Conservation (phyloP, 2,329 filamentous ascomycete genomes). For the Exophiala sideris region DNA sequence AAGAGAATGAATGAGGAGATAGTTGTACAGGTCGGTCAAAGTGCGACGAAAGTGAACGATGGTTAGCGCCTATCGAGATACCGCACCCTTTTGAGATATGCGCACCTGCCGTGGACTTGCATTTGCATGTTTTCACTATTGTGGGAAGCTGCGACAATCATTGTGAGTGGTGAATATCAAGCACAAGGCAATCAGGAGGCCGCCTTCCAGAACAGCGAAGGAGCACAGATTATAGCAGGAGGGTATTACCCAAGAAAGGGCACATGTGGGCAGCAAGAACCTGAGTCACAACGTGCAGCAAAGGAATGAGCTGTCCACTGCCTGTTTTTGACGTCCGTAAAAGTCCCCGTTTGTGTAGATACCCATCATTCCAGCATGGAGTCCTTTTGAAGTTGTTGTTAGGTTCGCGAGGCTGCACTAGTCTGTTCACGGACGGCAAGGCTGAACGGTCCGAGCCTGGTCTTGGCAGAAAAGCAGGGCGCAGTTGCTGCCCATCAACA, state of each 20-base stretch:
- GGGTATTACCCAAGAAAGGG: not conserved
- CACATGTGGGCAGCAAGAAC: no score
- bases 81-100: not conserved
- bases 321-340: no score
- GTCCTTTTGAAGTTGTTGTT: not conserved
- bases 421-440: not conserved
- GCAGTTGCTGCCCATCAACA: slow-evolving; percentile 3
- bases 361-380: no score
- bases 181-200: not conserved
- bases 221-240: not conserved
- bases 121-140: not conserved
- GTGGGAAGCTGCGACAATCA: not conserved
- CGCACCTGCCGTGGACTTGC: not conserved
- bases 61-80: not conserved
- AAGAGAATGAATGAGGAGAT: not conserved
- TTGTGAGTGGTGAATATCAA: no score
- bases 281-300: no score
- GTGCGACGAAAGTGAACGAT: not conserved
- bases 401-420: slow-evolving; percentile 6
- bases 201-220: not conserved
- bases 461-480: not conserved
- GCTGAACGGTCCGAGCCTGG: not conserved
- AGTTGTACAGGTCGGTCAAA: not conserved
- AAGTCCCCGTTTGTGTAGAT: no score
- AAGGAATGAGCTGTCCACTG: no score